Conservation (phyloP, 23 red algal species). For the Cyanidioschyzon merolae region DNA sequence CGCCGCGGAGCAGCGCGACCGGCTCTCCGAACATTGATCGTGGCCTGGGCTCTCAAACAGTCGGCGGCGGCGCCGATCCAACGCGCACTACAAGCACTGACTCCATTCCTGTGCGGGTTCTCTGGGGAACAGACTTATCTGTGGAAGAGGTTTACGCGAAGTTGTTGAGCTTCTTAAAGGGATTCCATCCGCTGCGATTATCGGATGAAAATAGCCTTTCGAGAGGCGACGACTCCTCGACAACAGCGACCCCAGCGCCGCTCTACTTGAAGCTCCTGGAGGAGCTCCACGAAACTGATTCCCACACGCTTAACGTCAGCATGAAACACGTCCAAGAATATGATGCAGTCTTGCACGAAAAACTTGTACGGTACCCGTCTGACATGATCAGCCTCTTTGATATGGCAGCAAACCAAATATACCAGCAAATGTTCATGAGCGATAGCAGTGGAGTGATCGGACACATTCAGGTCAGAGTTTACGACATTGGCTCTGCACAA, state of each 20-base stretch:
- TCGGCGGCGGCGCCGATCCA: background rate
- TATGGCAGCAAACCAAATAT: constrained; percentile 44
- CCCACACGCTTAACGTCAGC: constrained; percentile 54
- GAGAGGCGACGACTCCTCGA: background rate
- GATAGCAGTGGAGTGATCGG: background rate
- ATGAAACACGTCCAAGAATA: constrained; percentile 43
- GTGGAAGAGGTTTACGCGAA: constrained; percentile 40
- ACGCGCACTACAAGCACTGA: background rate
- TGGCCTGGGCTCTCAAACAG: background rate
- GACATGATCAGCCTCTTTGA: constrained; percentile 76
- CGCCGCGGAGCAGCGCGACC: background rate
- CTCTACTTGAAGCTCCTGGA: constrained; percentile 41
- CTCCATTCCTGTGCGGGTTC: background rate
- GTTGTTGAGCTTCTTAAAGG: constrained; percentile 34
- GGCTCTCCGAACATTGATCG: background rate
- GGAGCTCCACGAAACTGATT: constrained; percentile 48
- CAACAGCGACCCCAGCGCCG: constrained; percentile 4
- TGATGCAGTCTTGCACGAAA: constrained; percentile 42
- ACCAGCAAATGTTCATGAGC: constrained; percentile 20
- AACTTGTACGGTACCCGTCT: constrained; percentile 52
- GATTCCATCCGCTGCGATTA: constrained; percentile 2
- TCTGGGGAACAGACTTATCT: constrained; percentile 61
- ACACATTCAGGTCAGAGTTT: constrained; percentile 30
- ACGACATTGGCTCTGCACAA: constrained; percentile 42
- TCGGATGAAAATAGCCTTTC: background rate